A percentile compares a stretch with the other conserved stretches of the same genome.
Conservation (phyloP, 257 asterid genomes). For the Penstemon newberryi region DNA sequence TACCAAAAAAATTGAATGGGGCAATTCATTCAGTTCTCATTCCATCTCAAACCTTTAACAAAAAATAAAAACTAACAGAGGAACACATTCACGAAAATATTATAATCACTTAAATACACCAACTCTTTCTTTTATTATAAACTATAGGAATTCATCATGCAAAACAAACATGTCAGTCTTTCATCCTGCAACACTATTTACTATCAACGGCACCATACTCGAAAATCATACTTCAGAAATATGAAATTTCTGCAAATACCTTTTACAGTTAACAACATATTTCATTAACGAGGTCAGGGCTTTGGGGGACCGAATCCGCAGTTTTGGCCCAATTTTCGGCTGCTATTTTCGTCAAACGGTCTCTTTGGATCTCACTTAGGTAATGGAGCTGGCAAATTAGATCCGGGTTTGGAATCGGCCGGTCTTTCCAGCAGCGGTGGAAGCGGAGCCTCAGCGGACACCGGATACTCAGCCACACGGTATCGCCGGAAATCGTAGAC, state of each 20-base stretch:
- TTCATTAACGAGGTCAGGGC: conserved; percentile 72
- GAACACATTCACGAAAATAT: too few species aligned
- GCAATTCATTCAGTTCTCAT: too few species aligned
- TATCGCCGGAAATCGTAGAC: conserved; percentile 82
- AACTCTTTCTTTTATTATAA: too few species aligned
- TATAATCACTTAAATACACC: too few species aligned
- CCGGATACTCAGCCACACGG: conserved; percentile 93
- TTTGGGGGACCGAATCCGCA: conserved; percentile 46
- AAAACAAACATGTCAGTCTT: too few species aligned
- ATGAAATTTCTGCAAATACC: conserved; percentile 41
- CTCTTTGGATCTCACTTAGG: conserved; percentile 90
- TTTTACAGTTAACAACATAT: conserved; percentile 72
- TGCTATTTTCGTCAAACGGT: conserved; percentile 81
- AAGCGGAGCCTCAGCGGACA: conserved; percentile 33
- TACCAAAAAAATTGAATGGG: too few species aligned
- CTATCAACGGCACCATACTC: background rate
- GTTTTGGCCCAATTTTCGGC: conserved; percentile 73
- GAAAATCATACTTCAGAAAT: background rate
- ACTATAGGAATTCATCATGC: too few species aligned
- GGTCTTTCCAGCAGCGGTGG: conserved; percentile 41
- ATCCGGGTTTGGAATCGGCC: conserved; percentile 54
- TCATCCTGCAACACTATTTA: too few species aligned
- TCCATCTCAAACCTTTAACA: too few species aligned
- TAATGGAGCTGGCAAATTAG: conserved; percentile 70
- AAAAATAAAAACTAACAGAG: too few species aligned